phyloP scores from a whole-genome alignment of 768 basidiomycete genomes.

The Hygrophorus russula region DNA sequence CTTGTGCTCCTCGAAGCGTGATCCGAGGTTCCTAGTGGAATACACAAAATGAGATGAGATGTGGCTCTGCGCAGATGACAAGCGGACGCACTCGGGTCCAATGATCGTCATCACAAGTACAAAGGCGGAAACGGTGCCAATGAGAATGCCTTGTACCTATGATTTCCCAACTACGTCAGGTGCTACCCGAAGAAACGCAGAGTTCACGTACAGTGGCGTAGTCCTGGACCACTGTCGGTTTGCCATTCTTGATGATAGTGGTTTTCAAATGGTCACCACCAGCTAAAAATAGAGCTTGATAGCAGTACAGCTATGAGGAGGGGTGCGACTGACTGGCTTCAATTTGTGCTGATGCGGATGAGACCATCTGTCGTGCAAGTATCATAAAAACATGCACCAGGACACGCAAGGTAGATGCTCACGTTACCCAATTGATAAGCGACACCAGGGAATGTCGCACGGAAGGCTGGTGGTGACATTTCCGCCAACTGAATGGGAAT shows the following conservation, averaged over 20 bases:
- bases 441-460: slow-evolving; percentile 80
- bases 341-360: slow-evolving; percentile 68
- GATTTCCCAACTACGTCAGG: slow-evolving; percentile 11
- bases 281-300: slow-evolving; percentile 26
- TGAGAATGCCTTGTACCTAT: slow-evolving; percentile 75
- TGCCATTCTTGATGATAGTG: slow-evolving; percentile 33
- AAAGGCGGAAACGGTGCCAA: slow-evolving; percentile 75
- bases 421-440: slow-evolving; percentile 77
- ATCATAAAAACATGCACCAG: neutral
- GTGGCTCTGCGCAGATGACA: neutral
- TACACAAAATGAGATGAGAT: neutral
- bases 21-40: slow-evolving; percentile 48
- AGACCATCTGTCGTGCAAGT: slow-evolving; percentile 34
- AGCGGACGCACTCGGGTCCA: slow-evolving; percentile 52
- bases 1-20: slow-evolving; percentile 78
- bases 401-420: slow-evolving; percentile 14
- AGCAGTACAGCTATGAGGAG: neutral
- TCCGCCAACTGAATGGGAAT: slow-evolving; percentile 74
- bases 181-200: neutral
- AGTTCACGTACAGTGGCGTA: slow-evolving; percentile 39
- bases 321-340: slow-evolving; percentile 44
- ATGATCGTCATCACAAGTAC: slow-evolving; percentile 66
- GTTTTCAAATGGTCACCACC: slow-evolving; percentile 51
- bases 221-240: slow-evolving; percentile 36
- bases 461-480: slow-evolving; percentile 80